These are phyloP conservation scores for Dysphania ambrosioides DNA, from an alignment of 148 eudicot species.

Conservation along the genomic window DNA sequence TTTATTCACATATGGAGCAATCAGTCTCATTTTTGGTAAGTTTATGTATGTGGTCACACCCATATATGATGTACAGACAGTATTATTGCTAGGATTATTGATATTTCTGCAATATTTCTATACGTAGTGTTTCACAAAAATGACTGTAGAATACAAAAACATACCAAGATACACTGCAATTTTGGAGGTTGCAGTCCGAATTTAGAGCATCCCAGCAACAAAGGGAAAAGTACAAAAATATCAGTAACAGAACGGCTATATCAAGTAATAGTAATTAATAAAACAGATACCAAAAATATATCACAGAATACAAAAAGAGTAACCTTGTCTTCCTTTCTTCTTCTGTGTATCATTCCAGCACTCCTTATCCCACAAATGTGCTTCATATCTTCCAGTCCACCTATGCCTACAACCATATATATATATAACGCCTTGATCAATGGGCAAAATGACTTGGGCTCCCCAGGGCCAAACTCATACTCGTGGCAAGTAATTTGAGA, in stretches of 20 bases:
- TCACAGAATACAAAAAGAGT: background rate
- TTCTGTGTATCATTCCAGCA: constrained; percentile 73
- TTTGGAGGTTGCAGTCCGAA: constrained; percentile 20
- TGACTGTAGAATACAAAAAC: constrained; percentile 18
- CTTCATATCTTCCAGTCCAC: constrained; percentile 91
- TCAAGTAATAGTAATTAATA: background rate
- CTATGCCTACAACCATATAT: constrained; percentile 61
- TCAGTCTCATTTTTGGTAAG: too few species aligned
- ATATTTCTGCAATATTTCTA: background rate
- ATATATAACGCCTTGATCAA: background rate
- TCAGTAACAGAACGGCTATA: constrained; percentile 2
- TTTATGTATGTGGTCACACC: too few species aligned
- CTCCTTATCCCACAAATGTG: constrained; percentile 93
- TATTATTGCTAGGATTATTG: background rate
- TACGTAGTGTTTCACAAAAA: background rate
- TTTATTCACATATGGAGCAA: too few species aligned
- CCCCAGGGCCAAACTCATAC: background rate
- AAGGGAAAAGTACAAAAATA: constrained; percentile 6
- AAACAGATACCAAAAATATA: background rate
- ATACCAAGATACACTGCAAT: constrained; percentile 77
- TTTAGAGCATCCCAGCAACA: constrained; percentile 15
- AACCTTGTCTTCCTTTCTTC: constrained; percentile 96
- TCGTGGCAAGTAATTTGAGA: background rate
- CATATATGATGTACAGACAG: too few species aligned
- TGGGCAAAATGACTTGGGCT: background rate